phyloP scores from a whole-genome alignment of 331 rosid genomes.

The Ulmus americana region DNA sequence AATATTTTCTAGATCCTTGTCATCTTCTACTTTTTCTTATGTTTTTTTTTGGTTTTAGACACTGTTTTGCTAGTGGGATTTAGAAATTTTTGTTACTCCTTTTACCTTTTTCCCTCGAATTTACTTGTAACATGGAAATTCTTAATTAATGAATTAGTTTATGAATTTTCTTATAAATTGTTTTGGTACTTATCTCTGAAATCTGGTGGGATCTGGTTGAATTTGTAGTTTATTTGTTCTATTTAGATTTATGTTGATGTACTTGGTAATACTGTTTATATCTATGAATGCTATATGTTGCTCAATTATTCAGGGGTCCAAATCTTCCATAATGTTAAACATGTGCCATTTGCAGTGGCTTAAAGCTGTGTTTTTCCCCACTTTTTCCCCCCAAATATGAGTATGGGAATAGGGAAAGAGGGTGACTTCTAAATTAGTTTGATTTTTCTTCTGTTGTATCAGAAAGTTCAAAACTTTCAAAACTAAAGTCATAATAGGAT shows the following conservation, averaged over 20 bases:
- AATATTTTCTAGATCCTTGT: slow-evolving; percentile 41
- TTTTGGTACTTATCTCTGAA: not conserved
- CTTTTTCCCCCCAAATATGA: not conserved
- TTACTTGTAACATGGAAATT: slow-evolving; percentile 17
- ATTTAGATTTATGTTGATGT: not conserved
- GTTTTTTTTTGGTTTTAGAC: slow-evolving; percentile 16
- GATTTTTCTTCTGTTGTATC: slow-evolving; percentile 15
- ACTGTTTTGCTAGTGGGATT: slow-evolving; percentile 16
- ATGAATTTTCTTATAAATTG: not conserved
- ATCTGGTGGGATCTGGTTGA: slow-evolving; percentile 25
- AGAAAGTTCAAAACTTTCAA: slow-evolving; percentile 1
- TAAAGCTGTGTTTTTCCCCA: slow-evolving; percentile 7
- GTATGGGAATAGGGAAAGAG: not conserved
- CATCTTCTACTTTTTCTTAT: slow-evolving; percentile 12
- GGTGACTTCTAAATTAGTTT: not conserved
- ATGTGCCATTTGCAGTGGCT: slow-evolving; percentile 6
- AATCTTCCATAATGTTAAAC: not conserved
- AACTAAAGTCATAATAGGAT: not conserved
- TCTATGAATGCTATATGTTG: not conserved
- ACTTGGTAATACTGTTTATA: not conserved
- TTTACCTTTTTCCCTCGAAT: not conserved
- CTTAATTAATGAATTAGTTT: not conserved
- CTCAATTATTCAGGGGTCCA: slow-evolving; percentile 3
- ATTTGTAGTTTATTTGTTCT: not conserved
- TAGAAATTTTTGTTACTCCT: not conserved